These are phyloP conservation scores for Omphalotus guepiniiformis DNA, from an alignment of 768 basidiomycete genomes.

Conservation along the genomic window DNA sequence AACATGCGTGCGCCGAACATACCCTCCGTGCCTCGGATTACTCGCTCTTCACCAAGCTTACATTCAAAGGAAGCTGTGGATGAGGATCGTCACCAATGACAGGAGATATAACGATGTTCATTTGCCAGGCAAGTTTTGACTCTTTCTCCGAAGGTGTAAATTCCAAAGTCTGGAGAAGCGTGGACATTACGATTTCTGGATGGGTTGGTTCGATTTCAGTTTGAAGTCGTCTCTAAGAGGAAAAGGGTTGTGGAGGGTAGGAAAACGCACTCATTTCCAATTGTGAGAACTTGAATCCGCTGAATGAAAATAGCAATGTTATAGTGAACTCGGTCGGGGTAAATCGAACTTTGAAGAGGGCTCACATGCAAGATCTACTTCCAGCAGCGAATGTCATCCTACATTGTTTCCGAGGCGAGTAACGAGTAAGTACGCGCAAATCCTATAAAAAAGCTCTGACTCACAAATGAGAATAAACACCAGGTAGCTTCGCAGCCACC, in stretches of 20 bases:
- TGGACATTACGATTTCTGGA: neutral
- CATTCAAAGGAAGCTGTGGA: too few relatives aligned
- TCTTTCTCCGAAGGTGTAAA: neutral
- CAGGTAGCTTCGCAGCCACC: conserved; percentile 27
- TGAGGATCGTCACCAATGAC: neutral
- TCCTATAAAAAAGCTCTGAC: conserved; percentile 6
- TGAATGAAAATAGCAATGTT: neutral
- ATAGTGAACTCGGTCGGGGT: neutral
- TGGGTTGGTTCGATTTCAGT: too few relatives aligned
- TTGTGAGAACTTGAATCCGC: conserved; percentile 4
- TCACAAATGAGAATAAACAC: conserved; percentile 31
- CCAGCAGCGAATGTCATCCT: conserved; percentile 44
- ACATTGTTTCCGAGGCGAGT: neutral
- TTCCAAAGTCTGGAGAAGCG: neutral
- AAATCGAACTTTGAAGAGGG: neutral
- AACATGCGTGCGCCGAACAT: too few relatives aligned
- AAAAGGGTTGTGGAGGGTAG: too few relatives aligned
- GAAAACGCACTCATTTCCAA: conserved; percentile 2
- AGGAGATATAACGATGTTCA: neutral
- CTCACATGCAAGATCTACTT: conserved; percentile 34
- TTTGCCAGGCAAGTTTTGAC: neutral
- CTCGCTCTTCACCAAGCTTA: too few relatives aligned
- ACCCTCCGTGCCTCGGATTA: too few relatives aligned
- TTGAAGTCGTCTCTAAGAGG: too few relatives aligned
- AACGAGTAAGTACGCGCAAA: neutral